Evolutionary conservation across 208 protist genomes (phyloP), one percentile per base, ranked within the genome.

Genomic region (Crithidia thermophila): DNA sequence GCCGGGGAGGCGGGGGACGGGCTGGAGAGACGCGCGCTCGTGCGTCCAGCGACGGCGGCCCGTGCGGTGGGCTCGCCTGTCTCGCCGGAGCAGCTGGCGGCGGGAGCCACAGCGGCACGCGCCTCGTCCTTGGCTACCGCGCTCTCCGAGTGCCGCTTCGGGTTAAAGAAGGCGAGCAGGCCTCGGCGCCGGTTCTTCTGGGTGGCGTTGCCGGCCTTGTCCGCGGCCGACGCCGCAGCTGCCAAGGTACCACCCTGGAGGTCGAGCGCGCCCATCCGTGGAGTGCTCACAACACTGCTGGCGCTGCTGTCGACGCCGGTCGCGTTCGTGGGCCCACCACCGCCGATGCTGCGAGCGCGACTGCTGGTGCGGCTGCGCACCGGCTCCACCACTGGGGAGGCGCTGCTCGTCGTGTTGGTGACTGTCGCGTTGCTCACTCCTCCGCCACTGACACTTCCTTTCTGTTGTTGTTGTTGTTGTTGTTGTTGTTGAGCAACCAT

Each of bases 401-500:
- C 20, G 28, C 55, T 57, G 57, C 52, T 58, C 13, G n/a, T 67
- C 10, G 55, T 45, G 47, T 52, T 58, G 1, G 34, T 55, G n/a
- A 25, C 60, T 25, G 27, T 55, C 37, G 27, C 33, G 25, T 23
- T 20, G 31, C 23, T 18, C 3, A 36, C 28, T 2, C 43, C 50
- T 9, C 62, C 50, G 52, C 62, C 27, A 37, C 27, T 46, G 23
- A 27, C 23, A 9, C 21, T 50, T 21, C 27, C 39, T 40, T 31
- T 33, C 37, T 34, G 6, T 50, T 73, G 51, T 30, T 50, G 66
- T 28, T 62, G 71, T 31, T 60, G 57, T 39, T 39, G 64, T 31
- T 64, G 60, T n/a, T 53, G 49, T 27, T 82, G 72, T 45, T 67
- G 68, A 18, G 79, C 60, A 2, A 84, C 68, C 61, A 84, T 67